Evolutionary conservation across 2,329 filamentous ascomycete genomes (phyloP).

Genomic region (Curvularia sp.): DNA sequence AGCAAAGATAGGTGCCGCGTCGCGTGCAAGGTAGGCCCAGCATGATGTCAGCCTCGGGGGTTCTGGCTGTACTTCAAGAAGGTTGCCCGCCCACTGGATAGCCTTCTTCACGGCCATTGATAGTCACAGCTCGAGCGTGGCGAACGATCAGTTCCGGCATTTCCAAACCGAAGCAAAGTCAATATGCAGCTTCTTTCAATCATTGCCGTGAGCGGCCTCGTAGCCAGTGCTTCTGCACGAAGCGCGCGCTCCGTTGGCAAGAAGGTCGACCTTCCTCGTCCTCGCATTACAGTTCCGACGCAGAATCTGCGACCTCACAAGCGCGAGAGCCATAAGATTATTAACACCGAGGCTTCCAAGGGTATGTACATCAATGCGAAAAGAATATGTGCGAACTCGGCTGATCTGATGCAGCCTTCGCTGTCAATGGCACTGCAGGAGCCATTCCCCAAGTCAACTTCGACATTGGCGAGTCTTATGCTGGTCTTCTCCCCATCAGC

Average conservation of each 20-base stretch:
- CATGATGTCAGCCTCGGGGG: slow-evolving; percentile 16
- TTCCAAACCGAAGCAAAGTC: slow-evolving; percentile 12
- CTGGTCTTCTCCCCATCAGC: slow-evolving; percentile 61
- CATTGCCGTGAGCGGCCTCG: slow-evolving; percentile 40
- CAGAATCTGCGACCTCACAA: slow-evolving; percentile 28
- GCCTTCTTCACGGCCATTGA: slow-evolving; percentile 10
- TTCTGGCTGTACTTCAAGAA: slow-evolving; percentile 10
- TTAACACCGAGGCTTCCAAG: slow-evolving; percentile 50
- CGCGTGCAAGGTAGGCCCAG: slow-evolving; percentile 12
- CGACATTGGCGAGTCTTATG: slow-evolving; percentile 55
- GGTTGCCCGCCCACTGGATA: slow-evolving; percentile 1
- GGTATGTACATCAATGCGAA: slow-evolving; percentile 12
- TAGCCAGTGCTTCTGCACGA: slow-evolving; percentile 36
- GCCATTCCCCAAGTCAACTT: slow-evolving; percentile 58
- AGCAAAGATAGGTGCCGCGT: slow-evolving; percentile 12
- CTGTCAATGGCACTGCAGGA: slow-evolving; percentile 48
- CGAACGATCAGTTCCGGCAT: slow-evolving; percentile 1
- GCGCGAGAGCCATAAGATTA: slow-evolving; percentile 38
- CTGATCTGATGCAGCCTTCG: slow-evolving; percentile 39
- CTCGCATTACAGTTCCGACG: slow-evolving; percentile 33
- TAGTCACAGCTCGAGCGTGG: slow-evolving; percentile 12
- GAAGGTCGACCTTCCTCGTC: slow-evolving; percentile 37
- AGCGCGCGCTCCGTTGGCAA: slow-evolving; percentile 41
- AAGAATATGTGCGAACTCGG: not conserved
- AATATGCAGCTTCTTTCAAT: slow-evolving; percentile 45